phyloP scores from a whole-genome alignment of 1,139 yeast genomes.

The Scheffersomyces parashehatae region DNA sequence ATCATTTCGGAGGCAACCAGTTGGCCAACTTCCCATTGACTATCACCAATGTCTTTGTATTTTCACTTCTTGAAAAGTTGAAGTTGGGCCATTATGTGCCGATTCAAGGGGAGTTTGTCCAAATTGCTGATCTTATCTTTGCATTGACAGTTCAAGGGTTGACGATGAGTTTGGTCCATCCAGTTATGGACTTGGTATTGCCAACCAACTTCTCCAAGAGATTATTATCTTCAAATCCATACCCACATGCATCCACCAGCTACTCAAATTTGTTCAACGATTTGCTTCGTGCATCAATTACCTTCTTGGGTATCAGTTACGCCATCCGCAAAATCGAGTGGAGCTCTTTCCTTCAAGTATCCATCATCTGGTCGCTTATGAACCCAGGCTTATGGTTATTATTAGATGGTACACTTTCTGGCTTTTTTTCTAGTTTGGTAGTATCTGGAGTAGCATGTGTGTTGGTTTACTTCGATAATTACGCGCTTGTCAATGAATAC shows the following conservation, averaged over 20 bases:
- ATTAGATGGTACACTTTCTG: conserved; percentile 72
- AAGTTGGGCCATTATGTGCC: conserved; percentile 16
- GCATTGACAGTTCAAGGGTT: conserved; percentile 54
- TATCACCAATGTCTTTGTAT: conserved; percentile 34
- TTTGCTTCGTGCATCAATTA: conserved; percentile 60
- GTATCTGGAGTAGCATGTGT: conserved; percentile 44
- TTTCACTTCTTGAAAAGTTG: conserved; percentile 31
- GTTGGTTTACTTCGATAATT: conserved; percentile 34
- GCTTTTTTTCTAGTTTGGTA: conserved; percentile 52
- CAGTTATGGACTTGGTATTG: conserved; percentile 54
- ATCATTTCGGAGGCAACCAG: conserved; percentile 27
- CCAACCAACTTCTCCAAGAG: conserved; percentile 34
- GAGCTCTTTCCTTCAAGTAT: conserved; percentile 74
- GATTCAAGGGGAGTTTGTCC: conserved; percentile 5
- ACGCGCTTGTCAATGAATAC: conserved; percentile 17
- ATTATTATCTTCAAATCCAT: conserved; percentile 21
- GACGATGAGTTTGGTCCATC: conserved; percentile 61
- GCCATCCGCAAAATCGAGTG: conserved; percentile 82
- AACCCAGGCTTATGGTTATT: conserved; percentile 81
- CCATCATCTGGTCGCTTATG: conserved; percentile 70
- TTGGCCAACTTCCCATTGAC: conserved; percentile 26
- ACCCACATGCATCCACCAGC: conserved; percentile 26
- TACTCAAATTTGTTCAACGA: conserved; percentile 37
- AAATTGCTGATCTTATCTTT: conserved; percentile 23
- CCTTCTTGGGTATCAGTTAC: conserved; percentile 80